Percentiles rank a stretch among this genome's conserved stretches.
Evolutionary conservation across 2,329 filamentous ascomycete species (phyloP).

Genomic region (Tolypocladium sp.): DNA sequence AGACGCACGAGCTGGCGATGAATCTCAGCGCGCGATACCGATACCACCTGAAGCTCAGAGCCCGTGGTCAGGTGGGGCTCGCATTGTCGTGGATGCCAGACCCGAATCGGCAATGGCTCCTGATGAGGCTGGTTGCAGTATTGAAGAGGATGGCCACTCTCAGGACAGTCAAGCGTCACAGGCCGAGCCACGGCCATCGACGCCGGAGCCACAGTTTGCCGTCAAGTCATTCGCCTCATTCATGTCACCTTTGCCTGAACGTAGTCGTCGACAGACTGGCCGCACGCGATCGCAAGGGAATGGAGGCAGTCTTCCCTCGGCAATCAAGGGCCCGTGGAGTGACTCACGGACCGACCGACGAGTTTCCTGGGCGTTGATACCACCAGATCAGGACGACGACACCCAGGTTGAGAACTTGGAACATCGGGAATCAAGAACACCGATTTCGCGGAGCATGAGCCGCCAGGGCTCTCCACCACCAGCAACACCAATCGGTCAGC

Average conservation of each 20-base stretch:
- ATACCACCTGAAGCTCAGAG: conserved; percentile 7
- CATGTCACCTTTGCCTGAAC: conserved; percentile 38
- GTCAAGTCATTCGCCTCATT: conserved; percentile 45
- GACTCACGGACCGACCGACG: conserved; percentile 14
- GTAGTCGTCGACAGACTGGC: conserved; percentile 8
- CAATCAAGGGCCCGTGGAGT: conserved; percentile 24
- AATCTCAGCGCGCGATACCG: background rate
- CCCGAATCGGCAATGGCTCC: background rate
- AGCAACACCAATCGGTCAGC: conserved; percentile 19
- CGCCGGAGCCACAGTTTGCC: conserved; percentile 37
- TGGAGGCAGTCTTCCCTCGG: conserved; percentile 18
- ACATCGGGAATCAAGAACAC: conserved; percentile 1
- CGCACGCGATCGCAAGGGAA: conserved; percentile 11
- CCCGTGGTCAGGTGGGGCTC: conserved; percentile 10
- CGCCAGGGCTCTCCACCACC: conserved; percentile 36
- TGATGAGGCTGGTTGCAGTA: background rate
- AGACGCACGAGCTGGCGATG: background rate
- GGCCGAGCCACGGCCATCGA: conserved; percentile 17
- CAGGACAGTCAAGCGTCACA: background rate
- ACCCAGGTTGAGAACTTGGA: background rate
- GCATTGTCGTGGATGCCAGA: background rate
- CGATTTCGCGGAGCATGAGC: conserved; percentile 6
- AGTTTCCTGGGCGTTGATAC: conserved; percentile 26
- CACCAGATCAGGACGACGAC: background rate
- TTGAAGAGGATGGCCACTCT: background rate